These are phyloP conservation scores for Aspergillus texensis DNA, from an alignment of 2,329 filamentous ascomycete species.

Conservation along the genomic window DNA sequence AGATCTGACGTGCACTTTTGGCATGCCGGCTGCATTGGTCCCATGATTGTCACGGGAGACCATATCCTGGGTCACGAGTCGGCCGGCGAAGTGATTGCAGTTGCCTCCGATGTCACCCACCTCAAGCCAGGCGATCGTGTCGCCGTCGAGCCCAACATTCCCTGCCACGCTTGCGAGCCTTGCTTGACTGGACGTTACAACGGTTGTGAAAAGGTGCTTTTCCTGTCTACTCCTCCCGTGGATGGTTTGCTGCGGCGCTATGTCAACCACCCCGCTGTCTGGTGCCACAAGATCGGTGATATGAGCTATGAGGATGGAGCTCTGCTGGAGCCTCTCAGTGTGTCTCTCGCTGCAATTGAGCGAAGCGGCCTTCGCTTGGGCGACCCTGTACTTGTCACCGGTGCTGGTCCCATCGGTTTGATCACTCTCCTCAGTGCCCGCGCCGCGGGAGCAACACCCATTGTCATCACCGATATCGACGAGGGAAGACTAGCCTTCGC, in stretches of 20 bases:
- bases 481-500: slow-evolving; percentile 83
- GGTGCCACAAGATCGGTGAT: slow-evolving; percentile 94
- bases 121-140: slow-evolving; percentile 87
- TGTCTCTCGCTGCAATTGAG: slow-evolving; percentile 86
- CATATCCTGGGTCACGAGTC: slow-evolving; percentile 96
- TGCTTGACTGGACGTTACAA: slow-evolving; percentile 94
- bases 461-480: slow-evolving; percentile 95
- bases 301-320: slow-evolving; percentile 93
- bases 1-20: slow-evolving; percentile 97
- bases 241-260: slow-evolving; percentile 86
- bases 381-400: slow-evolving; percentile 85
- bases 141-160: slow-evolving; percentile 90
- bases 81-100: slow-evolving; percentile 75
- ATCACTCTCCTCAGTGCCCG: slow-evolving; percentile 82
- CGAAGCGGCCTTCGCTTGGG: slow-evolving; percentile 78
- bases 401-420: slow-evolving; percentile 90
- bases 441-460: slow-evolving; percentile 84
- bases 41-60: slow-evolving; percentile 86
- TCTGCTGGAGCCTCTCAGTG: slow-evolving; percentile 85
- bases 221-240: slow-evolving; percentile 88
- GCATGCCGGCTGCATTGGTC: slow-evolving; percentile 92
- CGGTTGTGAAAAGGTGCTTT: slow-evolving; percentile 82
- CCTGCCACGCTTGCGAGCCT: slow-evolving; percentile 87
- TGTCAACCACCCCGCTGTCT: slow-evolving; percentile 89
- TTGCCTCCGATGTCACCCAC: slow-evolving; percentile 69